Conservation (phyloP, 2,329 filamentous ascomycete genomes). For the Aureobasidium sp. region DNA sequence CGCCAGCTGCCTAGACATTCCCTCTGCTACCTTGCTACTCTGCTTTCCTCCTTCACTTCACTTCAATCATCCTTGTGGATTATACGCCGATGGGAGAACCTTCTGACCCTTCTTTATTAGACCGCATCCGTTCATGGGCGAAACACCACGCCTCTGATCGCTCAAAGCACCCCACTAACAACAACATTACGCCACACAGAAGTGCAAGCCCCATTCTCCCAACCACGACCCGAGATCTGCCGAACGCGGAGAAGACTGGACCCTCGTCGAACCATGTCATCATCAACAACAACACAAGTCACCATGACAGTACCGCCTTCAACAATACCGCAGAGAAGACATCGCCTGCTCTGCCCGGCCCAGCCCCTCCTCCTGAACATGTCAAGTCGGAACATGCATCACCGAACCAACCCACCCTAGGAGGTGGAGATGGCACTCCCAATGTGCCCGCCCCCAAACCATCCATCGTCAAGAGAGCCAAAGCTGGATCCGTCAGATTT, state of each 20-base stretch:
- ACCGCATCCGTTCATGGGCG: slow-evolving; percentile 44
- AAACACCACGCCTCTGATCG: slow-evolving; percentile 34
- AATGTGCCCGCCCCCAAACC: slow-evolving; percentile 27
- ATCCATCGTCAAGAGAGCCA: slow-evolving; percentile 43
- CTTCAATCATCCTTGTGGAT: slow-evolving; percentile 15
- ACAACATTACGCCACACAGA: slow-evolving; percentile 16
- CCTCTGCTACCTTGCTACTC: background rate
- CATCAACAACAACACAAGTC: slow-evolving; percentile 21
- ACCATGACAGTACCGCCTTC: slow-evolving; percentile 17
- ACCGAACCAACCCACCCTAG: slow-evolving; percentile 47
- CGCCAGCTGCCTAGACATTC: background rate
- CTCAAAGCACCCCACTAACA: slow-evolving; percentile 17
- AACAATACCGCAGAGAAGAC: slow-evolving; percentile 26
- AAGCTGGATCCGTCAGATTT: slow-evolving; percentile 44
- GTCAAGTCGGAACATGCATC: slow-evolving; percentile 42
- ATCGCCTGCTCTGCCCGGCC: slow-evolving; percentile 22
- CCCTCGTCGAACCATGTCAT: slow-evolving; percentile 14
- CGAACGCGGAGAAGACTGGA: background rate
- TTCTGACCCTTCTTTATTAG: slow-evolving; percentile 43
- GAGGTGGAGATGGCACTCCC: slow-evolving; percentile 23
- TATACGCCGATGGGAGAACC: slow-evolving; percentile 45
- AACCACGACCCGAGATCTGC: slow-evolving; percentile 16
- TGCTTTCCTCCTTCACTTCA: slow-evolving; percentile 10
- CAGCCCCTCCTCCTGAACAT: slow-evolving; percentile 26
- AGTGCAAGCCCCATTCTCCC: slow-evolving; percentile 26